phyloP scores from a whole-genome alignment of 2,329 filamentous ascomycete genomes.

The Botryotinia globosa region DNA sequence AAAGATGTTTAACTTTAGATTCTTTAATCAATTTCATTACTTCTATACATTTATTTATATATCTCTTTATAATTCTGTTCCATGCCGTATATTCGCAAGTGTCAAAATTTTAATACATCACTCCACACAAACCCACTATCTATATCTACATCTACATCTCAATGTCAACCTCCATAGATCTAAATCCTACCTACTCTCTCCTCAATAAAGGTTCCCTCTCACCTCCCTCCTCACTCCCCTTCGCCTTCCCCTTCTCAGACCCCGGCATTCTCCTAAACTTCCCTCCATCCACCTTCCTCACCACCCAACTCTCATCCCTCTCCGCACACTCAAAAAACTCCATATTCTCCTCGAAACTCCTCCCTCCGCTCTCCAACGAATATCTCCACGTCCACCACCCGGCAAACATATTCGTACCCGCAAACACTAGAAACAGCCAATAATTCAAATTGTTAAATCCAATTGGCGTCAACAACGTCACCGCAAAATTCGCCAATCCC shows the following conservation, averaged over 20 bases:
- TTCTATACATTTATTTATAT: not conserved
- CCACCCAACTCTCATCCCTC: constrained; percentile 52
- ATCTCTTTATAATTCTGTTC: not conserved
- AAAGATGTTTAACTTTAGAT: not conserved
- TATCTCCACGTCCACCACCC: constrained; percentile 52
- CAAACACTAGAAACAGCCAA: constrained; percentile 58
- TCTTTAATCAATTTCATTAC: not conserved
- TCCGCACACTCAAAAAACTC: constrained; percentile 44
- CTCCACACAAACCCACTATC: not conserved
- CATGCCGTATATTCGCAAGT: not conserved
- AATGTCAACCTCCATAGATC: not conserved
- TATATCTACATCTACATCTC: not conserved
- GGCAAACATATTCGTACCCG: constrained; percentile 49
- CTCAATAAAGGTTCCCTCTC: constrained; percentile 27
- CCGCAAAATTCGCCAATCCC: constrained; percentile 48
- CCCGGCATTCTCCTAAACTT: constrained; percentile 41
- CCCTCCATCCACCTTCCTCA: constrained; percentile 51
- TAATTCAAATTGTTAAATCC: constrained; percentile 58
- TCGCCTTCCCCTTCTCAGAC: constrained; percentile 16
- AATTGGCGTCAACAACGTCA: constrained; percentile 60
- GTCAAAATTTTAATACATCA: not conserved
- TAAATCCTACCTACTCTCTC: not conserved
- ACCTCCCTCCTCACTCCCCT: constrained; percentile 13
- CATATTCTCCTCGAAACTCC: constrained; percentile 57
- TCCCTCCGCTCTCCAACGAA: constrained; percentile 56